phyloP scores from a whole-genome alignment of 495 filamentous ascomycete species.

The Xylaria castorea region DNA sequence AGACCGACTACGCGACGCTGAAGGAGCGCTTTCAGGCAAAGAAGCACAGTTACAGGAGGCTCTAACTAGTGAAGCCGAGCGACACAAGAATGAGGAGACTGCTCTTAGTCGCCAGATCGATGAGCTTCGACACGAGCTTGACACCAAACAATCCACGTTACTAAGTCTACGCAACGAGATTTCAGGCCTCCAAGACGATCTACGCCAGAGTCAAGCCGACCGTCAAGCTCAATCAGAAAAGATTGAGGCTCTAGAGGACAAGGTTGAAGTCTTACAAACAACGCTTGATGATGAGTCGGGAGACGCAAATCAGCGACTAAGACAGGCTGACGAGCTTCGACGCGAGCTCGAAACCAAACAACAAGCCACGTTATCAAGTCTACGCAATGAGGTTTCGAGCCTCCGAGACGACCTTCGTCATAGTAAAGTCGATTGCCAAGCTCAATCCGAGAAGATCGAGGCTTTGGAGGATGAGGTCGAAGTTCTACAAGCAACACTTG shows the following conservation, averaged over 20 bases:
- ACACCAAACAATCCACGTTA: constrained; percentile 51
- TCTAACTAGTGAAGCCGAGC: constrained; percentile 32
- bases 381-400: constrained; percentile 53
- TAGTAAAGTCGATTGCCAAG: constrained; percentile 67
- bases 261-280: constrained; percentile 76
- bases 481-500: constrained; percentile 73
- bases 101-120: constrained; percentile 33
- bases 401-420: constrained; percentile 74
- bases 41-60: constrained; percentile 32
- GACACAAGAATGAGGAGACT: constrained; percentile 37
- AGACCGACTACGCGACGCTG: background rate
- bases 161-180: constrained; percentile 50
- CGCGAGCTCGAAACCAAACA: constrained; percentile 63
- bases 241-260: constrained; percentile 77
- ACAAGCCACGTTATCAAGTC: constrained; percentile 45
- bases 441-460: constrained; percentile 70
- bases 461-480: constrained; percentile 81
- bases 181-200: constrained; percentile 68
- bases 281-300: constrained; percentile 78
- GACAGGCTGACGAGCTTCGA: constrained; percentile 70
- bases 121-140: constrained; percentile 52
- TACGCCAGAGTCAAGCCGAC: constrained; percentile 69
- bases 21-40: constrained; percentile 30
- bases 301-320: constrained; percentile 62
- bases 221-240: constrained; percentile 69